phyloP scores from a whole-genome alignment of 371 early-diverging fungal genomes.

The Mucor plumbeus region DNA sequence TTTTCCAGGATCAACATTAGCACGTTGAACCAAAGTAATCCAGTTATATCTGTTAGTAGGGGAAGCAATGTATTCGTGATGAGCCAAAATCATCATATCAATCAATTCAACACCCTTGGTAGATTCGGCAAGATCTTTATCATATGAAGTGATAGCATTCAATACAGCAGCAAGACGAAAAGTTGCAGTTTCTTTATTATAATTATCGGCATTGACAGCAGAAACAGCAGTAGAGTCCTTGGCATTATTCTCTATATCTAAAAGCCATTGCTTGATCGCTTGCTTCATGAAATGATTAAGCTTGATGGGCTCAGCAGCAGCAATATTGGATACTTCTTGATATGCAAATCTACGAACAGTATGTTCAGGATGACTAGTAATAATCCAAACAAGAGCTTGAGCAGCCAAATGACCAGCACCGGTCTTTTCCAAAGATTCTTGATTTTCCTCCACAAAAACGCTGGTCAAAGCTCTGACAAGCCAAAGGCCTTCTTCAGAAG shows the following conservation, averaged over 20 bases:
- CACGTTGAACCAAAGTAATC: slow-evolving; percentile 82
- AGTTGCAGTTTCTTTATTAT: slow-evolving; percentile 47
- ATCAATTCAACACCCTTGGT: slow-evolving; percentile 60
- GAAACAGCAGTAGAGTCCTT: slow-evolving; percentile 61
- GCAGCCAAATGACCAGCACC: slow-evolving; percentile 42
- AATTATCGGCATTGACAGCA: slow-evolving; percentile 55
- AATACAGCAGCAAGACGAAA: slow-evolving; percentile 68
- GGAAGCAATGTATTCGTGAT: slow-evolving; percentile 74
- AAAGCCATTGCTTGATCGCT: slow-evolving; percentile 61
- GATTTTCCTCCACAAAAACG: slow-evolving; percentile 44
- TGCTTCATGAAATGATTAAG: slow-evolving; percentile 48
- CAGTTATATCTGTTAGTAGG: slow-evolving; percentile 80
- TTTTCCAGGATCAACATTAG: slow-evolving; percentile 74
- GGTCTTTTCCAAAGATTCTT: slow-evolving; percentile 41
- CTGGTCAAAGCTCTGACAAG: slow-evolving; percentile 65
- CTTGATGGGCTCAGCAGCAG: slow-evolving; percentile 43
- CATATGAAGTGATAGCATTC: slow-evolving; percentile 65
- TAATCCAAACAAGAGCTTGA: slow-evolving; percentile 59
- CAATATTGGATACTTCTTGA: slow-evolving; percentile 46
- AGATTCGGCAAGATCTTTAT: slow-evolving; percentile 37
- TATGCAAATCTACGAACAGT: slow-evolving; percentile 59
- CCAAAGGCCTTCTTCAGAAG: slow-evolving; percentile 77
- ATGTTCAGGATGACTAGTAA: slow-evolving; percentile 57
- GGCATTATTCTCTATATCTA: slow-evolving; percentile 54
- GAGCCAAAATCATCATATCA: slow-evolving; percentile 71